These are phyloP conservation scores for Camelina laxa DNA, from an alignment of 345 rosid species.

Conservation along the genomic window DNA sequence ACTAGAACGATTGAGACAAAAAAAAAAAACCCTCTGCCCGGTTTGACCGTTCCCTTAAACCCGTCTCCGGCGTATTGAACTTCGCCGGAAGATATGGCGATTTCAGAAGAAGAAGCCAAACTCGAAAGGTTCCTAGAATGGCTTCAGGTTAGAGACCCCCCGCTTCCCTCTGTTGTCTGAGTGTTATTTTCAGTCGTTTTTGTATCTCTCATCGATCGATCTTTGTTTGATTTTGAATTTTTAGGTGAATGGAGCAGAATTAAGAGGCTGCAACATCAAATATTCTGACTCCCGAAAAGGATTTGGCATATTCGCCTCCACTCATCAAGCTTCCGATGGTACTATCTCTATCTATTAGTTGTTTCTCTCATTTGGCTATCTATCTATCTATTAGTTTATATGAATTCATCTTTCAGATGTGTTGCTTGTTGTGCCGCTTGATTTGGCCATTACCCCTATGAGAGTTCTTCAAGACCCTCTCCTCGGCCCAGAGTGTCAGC, in stretches of 20 bases:
- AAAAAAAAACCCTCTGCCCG: neutral
- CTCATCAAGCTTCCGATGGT: slow-evolving; percentile 54
- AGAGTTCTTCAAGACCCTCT: slow-evolving; percentile 93
- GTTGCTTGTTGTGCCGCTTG: slow-evolving; percentile 75
- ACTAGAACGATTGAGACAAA: neutral
- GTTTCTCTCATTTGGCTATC: too few relatives aligned
- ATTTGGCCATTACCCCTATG: slow-evolving; percentile 94
- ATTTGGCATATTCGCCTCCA: slow-evolving; percentile 64
- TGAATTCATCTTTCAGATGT: too few relatives aligned
- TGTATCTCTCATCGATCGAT: neutral
- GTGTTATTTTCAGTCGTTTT: neutral
- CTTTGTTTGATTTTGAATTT: neutral
- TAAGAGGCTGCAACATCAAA: slow-evolving; percentile 72
- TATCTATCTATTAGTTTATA: too few relatives aligned
- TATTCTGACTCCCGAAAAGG: slow-evolving; percentile 68
- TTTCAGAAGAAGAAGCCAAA: slow-evolving; percentile 25
- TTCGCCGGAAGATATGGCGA: slow-evolving; percentile 24
- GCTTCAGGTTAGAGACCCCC: slow-evolving; percentile 24
- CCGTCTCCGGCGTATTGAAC: neutral
- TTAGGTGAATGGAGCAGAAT: slow-evolving; percentile 73
- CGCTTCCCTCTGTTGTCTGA: neutral
- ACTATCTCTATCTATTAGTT: neutral
- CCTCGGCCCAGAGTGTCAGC: slow-evolving; percentile 81
- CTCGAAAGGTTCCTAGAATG: slow-evolving; percentile 29
- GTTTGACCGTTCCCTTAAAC: neutral